Conservation (phyloP, 2,329 filamentous ascomycete genomes). For the Ophiocordyceps camponoti-rufipedis region DNA sequence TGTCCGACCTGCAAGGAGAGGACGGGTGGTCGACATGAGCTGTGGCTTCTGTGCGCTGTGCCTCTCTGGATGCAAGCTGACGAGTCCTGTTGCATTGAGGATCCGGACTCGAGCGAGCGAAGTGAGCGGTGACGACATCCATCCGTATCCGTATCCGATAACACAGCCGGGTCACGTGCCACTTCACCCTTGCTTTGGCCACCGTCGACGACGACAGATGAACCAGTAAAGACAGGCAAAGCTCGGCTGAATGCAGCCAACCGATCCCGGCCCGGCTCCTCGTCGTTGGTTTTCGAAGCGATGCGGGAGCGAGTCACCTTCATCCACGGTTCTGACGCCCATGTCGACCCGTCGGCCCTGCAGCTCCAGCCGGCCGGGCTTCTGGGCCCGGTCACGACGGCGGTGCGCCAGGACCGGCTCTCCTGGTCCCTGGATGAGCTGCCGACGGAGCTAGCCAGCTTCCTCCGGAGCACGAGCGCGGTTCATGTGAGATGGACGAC, state of each 20-base stretch:
- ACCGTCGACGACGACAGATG: too few species aligned
- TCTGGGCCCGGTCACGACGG: slow-evolving; percentile 36
- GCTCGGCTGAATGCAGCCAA: too few species aligned
- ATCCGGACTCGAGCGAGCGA: neutral
- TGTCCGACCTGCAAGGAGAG: neutral
- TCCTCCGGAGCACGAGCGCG: slow-evolving; percentile 45
- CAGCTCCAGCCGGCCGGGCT: slow-evolving; percentile 35
- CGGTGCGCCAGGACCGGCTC: slow-evolving; percentile 61
- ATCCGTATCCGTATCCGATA: neutral
- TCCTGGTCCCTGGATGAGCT: slow-evolving; percentile 60
- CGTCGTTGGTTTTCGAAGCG: too few species aligned
- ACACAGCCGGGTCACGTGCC: too few species aligned
- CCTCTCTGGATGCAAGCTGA: neutral
- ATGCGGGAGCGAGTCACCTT: slow-evolving; percentile 76
- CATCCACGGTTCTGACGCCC: slow-evolving; percentile 44
- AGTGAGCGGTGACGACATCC: neutral
- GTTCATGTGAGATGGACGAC: slow-evolving; percentile 69
- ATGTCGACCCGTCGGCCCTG: slow-evolving; percentile 46
- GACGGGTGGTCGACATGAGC: neutral
- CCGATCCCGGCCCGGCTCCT: too few species aligned
- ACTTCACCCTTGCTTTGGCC: too few species aligned
- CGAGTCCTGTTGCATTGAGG: neutral
- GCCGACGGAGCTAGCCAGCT: slow-evolving; percentile 42
- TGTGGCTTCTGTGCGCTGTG: neutral
- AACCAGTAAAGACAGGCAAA: too few species aligned